These are phyloP conservation scores for Penicillium diatomitis DNA, from an alignment of 495 filamentous ascomycete genomes.

Conservation along the genomic window DNA sequence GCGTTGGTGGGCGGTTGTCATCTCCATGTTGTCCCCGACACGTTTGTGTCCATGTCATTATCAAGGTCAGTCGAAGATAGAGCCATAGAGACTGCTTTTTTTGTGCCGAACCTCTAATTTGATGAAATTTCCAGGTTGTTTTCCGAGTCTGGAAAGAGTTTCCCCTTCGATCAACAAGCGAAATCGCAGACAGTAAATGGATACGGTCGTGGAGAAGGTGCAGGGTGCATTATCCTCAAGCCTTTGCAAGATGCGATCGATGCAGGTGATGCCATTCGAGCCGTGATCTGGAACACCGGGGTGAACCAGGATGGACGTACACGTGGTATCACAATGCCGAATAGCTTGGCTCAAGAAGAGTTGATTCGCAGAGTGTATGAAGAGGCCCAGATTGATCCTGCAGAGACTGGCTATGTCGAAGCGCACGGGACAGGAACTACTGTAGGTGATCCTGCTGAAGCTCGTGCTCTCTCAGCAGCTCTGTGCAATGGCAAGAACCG, in stretches of 20 bases:
- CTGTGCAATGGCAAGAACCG: constrained; percentile 7
- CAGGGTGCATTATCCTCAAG: constrained; percentile 34
- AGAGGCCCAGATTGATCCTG: constrained; percentile 19
- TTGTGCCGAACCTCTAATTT: neutral
- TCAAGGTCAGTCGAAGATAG: constrained; percentile 5
- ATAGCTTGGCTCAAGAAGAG: constrained; percentile 24
- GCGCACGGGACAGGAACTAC: constrained; percentile 25
- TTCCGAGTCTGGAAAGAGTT: constrained; percentile 15
- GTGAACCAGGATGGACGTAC: constrained; percentile 50
- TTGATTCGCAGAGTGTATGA: constrained; percentile 30
- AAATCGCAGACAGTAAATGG: constrained; percentile 18
- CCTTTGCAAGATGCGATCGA: constrained; percentile 25
- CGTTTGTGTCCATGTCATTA: constrained; percentile 20
- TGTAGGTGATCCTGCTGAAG: constrained; percentile 35
- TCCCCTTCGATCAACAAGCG: constrained; percentile 15
- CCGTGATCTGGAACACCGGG: constrained; percentile 32
- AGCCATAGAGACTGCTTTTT: neutral
- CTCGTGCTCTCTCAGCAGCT: constrained; percentile 37
- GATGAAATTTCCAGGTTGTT: constrained; percentile 7
- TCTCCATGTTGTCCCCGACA: constrained; percentile 24
- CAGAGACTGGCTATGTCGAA: constrained; percentile 18
- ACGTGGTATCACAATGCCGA: constrained; percentile 32
- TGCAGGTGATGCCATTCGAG: constrained; percentile 34
- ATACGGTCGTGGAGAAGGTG: constrained; percentile 38
- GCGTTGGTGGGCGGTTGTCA: constrained; percentile 35